phyloP scores from a whole-genome alignment of 495 filamentous ascomycete genomes.

The Rhizodiscina lignyota region DNA sequence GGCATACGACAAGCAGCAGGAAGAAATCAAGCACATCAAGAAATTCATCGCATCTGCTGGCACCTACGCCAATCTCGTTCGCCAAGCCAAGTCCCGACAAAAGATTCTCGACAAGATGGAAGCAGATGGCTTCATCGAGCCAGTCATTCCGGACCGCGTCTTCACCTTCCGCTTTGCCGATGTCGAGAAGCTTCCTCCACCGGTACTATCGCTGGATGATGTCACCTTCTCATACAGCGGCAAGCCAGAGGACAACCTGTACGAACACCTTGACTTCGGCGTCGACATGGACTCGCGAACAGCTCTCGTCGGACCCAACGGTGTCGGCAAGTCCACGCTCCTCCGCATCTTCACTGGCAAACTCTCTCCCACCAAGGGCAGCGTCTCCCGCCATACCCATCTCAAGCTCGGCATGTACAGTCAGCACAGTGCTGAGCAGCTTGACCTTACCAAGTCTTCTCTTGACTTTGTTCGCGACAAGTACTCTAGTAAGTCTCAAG shows the following conservation, averaged over 20 bases:
- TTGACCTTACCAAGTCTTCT: constrained; percentile 93
- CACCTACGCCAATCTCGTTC: constrained; percentile 98
- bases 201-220: constrained; percentile 88
- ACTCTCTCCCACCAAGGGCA: constrained; percentile 67
- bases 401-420: constrained; percentile 96
- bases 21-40: constrained; percentile 99
- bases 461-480: constrained; percentile 97
- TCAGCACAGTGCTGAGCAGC: constrained; percentile 95
- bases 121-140: constrained; percentile 94
- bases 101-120: constrained; percentile 99
- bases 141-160: constrained; percentile 66
- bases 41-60: constrained; percentile 99
- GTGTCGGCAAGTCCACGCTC: constrained; percentile 98
- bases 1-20: constrained; percentile 96
- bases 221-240: constrained; percentile 98
- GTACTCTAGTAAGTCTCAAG: constrained; percentile 73
- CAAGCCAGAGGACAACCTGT: constrained; percentile 73
- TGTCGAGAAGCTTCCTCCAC: constrained; percentile 94
- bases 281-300: constrained; percentile 99
- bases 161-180: constrained; percentile 98
- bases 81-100: constrained; percentile 96
- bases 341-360: constrained; percentile 95
- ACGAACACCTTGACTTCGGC: constrained; percentile 91
- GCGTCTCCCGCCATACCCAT: constrained; percentile 83
- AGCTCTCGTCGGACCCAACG: constrained; percentile 93